Evolutionary conservation across 805 yeast genomes (phyloP).

Genomic region (Yarrowia yakushimensis): DNA sequence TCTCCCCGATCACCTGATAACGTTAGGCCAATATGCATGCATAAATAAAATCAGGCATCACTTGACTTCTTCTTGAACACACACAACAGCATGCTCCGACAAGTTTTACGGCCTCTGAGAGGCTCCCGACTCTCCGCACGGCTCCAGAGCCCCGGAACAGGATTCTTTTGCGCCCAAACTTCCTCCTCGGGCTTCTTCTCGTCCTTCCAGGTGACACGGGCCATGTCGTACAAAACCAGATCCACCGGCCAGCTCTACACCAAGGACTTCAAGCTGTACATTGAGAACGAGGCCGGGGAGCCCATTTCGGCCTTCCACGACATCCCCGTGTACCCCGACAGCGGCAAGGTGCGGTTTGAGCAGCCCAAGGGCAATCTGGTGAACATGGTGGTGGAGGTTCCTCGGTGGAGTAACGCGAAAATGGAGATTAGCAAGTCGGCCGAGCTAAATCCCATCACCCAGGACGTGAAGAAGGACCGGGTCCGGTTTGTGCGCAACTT

Average conservation of each 20-base stretch:
- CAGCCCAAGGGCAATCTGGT: constrained; percentile 40
- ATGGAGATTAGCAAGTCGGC: constrained; percentile 64
- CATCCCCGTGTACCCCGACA: constrained; percentile 73
- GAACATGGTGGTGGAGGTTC: constrained; percentile 87
- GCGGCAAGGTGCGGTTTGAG: constrained; percentile 52
- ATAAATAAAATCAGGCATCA: too few species aligned
- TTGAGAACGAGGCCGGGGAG: constrained; percentile 65
- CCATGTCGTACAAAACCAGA: constrained; percentile 62
- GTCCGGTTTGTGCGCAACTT: constrained; percentile 73
- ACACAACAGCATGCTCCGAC: background rate
- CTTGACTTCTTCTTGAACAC: too few species aligned
- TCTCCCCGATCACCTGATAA: constrained; percentile 6
- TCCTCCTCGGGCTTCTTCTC: constrained; percentile 2
- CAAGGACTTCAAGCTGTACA: constrained; percentile 72
- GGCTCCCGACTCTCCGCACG: background rate
- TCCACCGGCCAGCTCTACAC: constrained; percentile 85
- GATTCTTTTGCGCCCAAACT: background rate
- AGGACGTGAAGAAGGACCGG: constrained; percentile 72
- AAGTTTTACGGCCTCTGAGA: background rate
- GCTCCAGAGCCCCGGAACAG: background rate
- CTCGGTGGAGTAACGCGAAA: constrained; percentile 86
- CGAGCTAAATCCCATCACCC: constrained; percentile 71
- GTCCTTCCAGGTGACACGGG: background rate
- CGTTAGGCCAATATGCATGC: too few species aligned
- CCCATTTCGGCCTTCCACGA: constrained; percentile 82